These are phyloP conservation scores for Pleoardoris graminearum DNA, from an alignment of 2,329 filamentous ascomycete species.

Conservation along the genomic window DNA sequence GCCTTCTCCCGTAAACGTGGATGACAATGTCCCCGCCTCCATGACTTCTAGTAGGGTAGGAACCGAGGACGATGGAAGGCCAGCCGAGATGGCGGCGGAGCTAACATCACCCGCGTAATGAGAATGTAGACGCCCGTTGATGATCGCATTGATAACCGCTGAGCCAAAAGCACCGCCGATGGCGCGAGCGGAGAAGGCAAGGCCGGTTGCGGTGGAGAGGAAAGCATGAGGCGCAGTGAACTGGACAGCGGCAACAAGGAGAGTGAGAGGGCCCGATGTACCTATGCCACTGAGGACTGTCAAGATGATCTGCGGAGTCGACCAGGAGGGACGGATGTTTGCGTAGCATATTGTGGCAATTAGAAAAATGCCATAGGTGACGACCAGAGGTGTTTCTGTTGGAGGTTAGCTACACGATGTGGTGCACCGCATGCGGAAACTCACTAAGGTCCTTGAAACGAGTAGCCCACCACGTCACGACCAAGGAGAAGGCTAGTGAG, in stretches of 20 bases:
- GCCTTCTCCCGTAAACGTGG: constrained; percentile 14
- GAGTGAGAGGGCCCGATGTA: constrained; percentile 33
- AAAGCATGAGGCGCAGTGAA: constrained; percentile 38
- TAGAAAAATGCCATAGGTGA: constrained; percentile 35
- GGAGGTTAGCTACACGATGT: not conserved
- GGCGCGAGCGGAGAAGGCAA: constrained; percentile 39
- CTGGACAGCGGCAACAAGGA: constrained; percentile 38
- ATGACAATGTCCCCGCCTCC: constrained; percentile 17
- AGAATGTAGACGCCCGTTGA: constrained; percentile 27
- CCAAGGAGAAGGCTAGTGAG: constrained; percentile 23
- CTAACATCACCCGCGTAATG: constrained; percentile 27
- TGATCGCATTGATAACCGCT: constrained; percentile 35
- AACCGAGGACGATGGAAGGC: constrained; percentile 25
- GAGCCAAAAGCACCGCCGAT: constrained; percentile 40
- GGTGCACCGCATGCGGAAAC: not conserved
- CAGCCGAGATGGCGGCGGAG: constrained; percentile 26
- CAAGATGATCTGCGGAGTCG: constrained; percentile 30
- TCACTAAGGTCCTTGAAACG: constrained; percentile 34
- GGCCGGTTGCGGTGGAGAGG: constrained; percentile 36
- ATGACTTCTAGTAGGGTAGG: constrained; percentile 25
- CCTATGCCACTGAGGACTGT: constrained; percentile 34
- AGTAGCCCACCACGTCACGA: constrained; percentile 35
- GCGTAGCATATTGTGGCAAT: constrained; percentile 32
- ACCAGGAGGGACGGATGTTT: constrained; percentile 30
- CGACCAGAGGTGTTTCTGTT: constrained; percentile 28